Base-by-base conservation (phyloP, 352 stramenopile genomes). In the Thalassiosira exigua region DNA sequence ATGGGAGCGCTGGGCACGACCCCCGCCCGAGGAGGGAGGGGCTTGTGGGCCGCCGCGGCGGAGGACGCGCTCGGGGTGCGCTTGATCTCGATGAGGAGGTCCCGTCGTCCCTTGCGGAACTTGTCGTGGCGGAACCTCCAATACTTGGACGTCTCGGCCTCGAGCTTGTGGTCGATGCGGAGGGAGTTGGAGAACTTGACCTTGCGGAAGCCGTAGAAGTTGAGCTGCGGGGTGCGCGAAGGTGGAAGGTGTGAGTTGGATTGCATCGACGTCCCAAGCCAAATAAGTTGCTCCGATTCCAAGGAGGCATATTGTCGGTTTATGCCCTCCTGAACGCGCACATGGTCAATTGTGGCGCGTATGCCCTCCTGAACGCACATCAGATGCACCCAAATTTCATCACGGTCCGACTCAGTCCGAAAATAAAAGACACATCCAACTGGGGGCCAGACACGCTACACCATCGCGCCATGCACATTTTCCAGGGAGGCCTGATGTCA, bases 211-310 rank as follows among this genome's bases (percentile, higher is more conserved):
- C 90, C 88, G 71, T 96, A 97, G 73, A 97, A 96, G 69, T 97
- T 95, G 1, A 97, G 79, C 84, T 97, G 94, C 24, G n/a, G n/a
- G n/a, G n/a, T n/a, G n/a, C n/a, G n/a, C n/a, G n/a, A n/a, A n/a
- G n/a, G n/a, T n/a, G n/a, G n/a, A n/a, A n/a, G n/a, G n/a, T n/a
- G n/a, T n/a, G n/a, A n/a, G n/a, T n/a, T n/a, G n/a, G n/a, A n/a
- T n/a, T n/a, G n/a, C n/a, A n/a, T n/a, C n/a, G n/a, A n/a, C 93
- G 82, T 0, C 93, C 90, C 74, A 96, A 96, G 53, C 75, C 90
- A n/a, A 79, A 88, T 59, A 96, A 96, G 72, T 97, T 97, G 69
- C 82, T 93, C 70, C 96, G 93, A 61, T 96, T 96, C 79, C 96
- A 97, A 67, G 93, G 81, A 4, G 94, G 94, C 67, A 97, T 95